A percentile compares a stretch with the other conserved stretches of the same genome.
These are phyloP conservation scores for Neopestalotiopsis rosae DNA, from an alignment of 2,329 filamentous ascomycete genomes.

Conservation along the genomic window DNA sequence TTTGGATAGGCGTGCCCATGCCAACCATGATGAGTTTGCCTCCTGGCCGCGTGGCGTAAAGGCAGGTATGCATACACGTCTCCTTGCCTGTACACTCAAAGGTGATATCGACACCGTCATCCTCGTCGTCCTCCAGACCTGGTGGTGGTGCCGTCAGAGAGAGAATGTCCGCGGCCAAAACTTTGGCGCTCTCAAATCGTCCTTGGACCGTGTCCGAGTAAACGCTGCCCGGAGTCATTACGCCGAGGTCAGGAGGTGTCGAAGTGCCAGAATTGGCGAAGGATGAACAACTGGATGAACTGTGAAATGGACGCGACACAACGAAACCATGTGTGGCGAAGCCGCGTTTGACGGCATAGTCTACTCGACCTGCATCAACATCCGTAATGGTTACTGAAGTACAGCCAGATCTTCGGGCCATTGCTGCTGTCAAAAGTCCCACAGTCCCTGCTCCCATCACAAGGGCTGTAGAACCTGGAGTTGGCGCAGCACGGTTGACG, in stretches of 20 bases:
- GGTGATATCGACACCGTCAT: slow-evolving; percentile 70
- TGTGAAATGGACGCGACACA: slow-evolving; percentile 50
- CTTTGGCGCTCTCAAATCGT: slow-evolving; percentile 57
- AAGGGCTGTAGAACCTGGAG: slow-evolving; percentile 61
- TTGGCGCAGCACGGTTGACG: slow-evolving; percentile 58
- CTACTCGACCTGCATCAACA: slow-evolving; percentile 62
- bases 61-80: slow-evolving; percentile 74
- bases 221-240: slow-evolving; percentile 50
- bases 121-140: slow-evolving; percentile 53
- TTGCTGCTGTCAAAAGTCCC: slow-evolving; percentile 66
- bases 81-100: slow-evolving; percentile 83
- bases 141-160: slow-evolving; percentile 40
- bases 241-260: slow-evolving; percentile 47
- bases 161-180: slow-evolving; percentile 55
- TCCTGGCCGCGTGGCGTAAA: slow-evolving; percentile 73
- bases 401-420: slow-evolving; percentile 66
- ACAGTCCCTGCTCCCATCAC: slow-evolving; percentile 70
- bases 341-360: slow-evolving; percentile 62
- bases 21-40: slow-evolving; percentile 79
- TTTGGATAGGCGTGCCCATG: slow-evolving; percentile 81
- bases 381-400: slow-evolving; percentile 65
- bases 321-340: slow-evolving; percentile 66
- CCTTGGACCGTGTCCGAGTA: slow-evolving; percentile 50
- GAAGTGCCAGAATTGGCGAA: slow-evolving; percentile 51
- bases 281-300: slow-evolving; percentile 50